phyloP scores from a whole-genome alignment of 75 land plant species.

The Pinus albicaulis region DNA sequence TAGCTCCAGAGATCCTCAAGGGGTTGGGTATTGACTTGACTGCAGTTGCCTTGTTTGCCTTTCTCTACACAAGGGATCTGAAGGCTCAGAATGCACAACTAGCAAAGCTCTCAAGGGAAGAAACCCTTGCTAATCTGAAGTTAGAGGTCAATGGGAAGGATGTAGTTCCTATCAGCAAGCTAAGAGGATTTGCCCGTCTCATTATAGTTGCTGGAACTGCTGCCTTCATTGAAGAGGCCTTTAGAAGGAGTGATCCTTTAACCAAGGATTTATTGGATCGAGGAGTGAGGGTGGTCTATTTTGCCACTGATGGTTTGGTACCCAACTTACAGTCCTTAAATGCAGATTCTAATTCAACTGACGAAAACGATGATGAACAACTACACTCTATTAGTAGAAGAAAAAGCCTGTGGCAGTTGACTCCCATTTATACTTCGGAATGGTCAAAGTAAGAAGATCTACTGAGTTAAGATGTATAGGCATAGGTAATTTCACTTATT shows the following conservation, averaged over 20 bases:
- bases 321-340: conserved; percentile 13
- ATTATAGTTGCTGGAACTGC: conserved; percentile 89
- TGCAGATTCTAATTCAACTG: conserved; percentile 15
- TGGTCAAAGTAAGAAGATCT: conserved; percentile 73
- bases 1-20: conserved; percentile 53
- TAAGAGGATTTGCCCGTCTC: conserved; percentile 87
- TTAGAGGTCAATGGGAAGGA: conserved; percentile 63
- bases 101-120: conserved; percentile 92
- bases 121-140: conserved; percentile 74
- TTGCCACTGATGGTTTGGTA: conserved; percentile 66
- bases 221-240: conserved; percentile 60
- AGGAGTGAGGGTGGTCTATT: conserved; percentile 83
- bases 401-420: conserved; percentile 79
- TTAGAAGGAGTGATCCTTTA: conserved; percentile 58
- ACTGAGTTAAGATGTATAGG: not conserved
- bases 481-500: not conserved
- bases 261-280: conserved; percentile 67
- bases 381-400: conserved; percentile 19
- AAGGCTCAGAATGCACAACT: conserved; percentile 73
- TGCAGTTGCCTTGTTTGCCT: conserved; percentile 77
- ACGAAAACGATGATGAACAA: conserved; percentile 40
- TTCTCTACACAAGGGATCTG: conserved; percentile 71
- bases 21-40: conserved; percentile 79
- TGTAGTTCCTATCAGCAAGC: conserved; percentile 50
- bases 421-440: conserved; percentile 65